Percentiles rank a stretch among this genome's conserved stretches.
phyloP scores from a whole-genome alignment of 495 filamentous ascomycete species.

The Acidomyces sp. region DNA sequence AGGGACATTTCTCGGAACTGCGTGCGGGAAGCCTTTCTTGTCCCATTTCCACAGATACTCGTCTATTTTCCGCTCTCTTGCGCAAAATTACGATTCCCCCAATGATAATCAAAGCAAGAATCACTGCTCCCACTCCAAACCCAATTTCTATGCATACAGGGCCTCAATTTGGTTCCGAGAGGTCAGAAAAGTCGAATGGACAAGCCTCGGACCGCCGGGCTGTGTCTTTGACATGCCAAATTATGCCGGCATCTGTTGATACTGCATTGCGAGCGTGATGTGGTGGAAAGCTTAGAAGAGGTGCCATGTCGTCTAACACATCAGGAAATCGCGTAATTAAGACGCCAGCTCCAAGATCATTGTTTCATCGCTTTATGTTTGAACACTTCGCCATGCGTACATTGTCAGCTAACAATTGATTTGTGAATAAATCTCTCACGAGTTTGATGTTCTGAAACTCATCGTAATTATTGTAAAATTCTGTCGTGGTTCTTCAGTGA shows the following conservation, averaged over 20 bases:
- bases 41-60: conserved; percentile 2
- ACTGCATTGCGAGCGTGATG: too few relatives aligned
- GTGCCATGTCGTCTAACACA: neutral
- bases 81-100: conserved; percentile 3
- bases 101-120: conserved; percentile 5
- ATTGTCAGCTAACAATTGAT: too few relatives aligned
- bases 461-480: neutral
- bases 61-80: conserved; percentile 5
- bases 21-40: too few relatives aligned
- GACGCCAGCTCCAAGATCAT: too few relatives aligned
- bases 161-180: neutral
- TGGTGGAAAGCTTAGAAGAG: too few relatives aligned
- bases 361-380: too few relatives aligned
- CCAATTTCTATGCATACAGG: conserved; percentile 3
- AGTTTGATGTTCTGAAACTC: neutral
- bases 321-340: neutral
- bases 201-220: neutral
- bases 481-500: conserved; percentile 5
- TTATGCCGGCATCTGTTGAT: too few relatives aligned
- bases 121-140: conserved; percentile 6
- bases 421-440: neutral
- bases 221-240: too few relatives aligned
- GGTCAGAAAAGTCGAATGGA: neutral
- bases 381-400: too few relatives aligned
- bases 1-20: too few relatives aligned